A percentile compares a stretch with the other conserved stretches of the same genome.
phyloP scores from a whole-genome alignment of 2,329 filamentous ascomycete genomes.

The Colletotrichum liriopes region DNA sequence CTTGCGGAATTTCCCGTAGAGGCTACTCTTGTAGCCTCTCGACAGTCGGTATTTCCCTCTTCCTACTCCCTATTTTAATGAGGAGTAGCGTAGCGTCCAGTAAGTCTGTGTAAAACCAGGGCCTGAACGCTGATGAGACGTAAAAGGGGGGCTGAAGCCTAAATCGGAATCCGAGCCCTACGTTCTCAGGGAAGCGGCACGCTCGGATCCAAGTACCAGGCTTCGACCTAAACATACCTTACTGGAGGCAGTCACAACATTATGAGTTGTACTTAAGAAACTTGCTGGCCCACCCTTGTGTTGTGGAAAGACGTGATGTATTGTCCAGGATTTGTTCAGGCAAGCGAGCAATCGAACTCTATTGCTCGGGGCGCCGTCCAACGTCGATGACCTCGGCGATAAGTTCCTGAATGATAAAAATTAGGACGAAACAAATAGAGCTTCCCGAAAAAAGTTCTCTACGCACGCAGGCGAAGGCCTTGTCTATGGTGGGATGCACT shows the following conservation, averaged over 20 bases:
- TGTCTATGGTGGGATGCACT: no score
- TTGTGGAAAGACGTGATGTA: no score
- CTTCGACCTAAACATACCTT: not conserved
- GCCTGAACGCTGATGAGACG: not conserved
- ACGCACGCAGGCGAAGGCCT: no score
- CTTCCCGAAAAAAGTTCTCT: no score
- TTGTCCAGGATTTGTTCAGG: no score
- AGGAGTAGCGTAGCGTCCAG: not conserved
- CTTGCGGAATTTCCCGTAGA: conserved; percentile 20
- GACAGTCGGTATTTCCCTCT: not conserved
- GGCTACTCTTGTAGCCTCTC: not conserved
- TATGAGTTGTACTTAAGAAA: no score
- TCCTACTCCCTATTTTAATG: not conserved
- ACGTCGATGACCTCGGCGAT: no score
- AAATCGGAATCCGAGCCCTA: conserved; percentile 4
- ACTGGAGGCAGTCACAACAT: not conserved
- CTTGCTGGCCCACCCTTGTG: no score
- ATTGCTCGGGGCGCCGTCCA: no score
- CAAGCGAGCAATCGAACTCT: no score
- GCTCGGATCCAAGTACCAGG: not conserved
- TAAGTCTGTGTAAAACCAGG: not conserved
- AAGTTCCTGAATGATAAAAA: no score
- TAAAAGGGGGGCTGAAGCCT: conserved; percentile 12
- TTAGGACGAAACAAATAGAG: no score
- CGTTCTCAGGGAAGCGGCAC: not conserved